Conservation (phyloP, 2,329 filamentous ascomycete genomes). For the Microsporum canis region DNA sequence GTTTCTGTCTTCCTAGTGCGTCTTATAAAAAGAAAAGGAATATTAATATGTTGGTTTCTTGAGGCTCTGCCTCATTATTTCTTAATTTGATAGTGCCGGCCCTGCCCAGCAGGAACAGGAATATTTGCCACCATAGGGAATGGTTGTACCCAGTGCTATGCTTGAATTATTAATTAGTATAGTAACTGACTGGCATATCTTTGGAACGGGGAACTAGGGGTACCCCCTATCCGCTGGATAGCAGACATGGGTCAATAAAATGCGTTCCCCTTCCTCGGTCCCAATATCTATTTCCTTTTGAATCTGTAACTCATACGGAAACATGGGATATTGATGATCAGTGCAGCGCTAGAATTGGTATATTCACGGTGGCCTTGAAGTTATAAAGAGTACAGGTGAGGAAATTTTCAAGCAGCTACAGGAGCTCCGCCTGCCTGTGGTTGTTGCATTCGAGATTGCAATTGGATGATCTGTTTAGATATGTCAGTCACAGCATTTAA, state of each 20-base stretch:
- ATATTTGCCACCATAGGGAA: not conserved
- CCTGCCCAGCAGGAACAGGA: not conserved
- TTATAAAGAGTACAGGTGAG: not conserved
- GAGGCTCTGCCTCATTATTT: not conserved
- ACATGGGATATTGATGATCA: not conserved
- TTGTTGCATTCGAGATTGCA: conserved; percentile 24
- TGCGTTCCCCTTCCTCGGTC: not conserved
- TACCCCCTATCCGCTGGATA: not conserved
- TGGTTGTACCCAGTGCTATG: not conserved
- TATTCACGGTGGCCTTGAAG: not conserved
- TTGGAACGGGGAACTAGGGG: not conserved
- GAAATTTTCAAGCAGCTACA: not conserved
- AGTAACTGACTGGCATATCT: not conserved
- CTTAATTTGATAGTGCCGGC: not conserved
- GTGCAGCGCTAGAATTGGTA: not conserved
- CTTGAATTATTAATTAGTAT: not conserved
- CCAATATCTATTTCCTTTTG: not conserved
- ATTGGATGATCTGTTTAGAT: conserved; percentile 26
- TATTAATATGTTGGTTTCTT: not conserved
- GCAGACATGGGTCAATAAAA: not conserved
- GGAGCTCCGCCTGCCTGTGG: conserved; percentile 6
- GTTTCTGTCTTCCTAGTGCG: not conserved
- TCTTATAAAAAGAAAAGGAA: not conserved
- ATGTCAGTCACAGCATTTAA: not conserved
- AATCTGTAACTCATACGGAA: no score